Percentiles rank a stretch among this genome's conserved stretches.
Evolutionary conservation across 1,284 basidiomycete genomes (phyloP).

Genomic region (Tylopilus orsonianus): DNA sequence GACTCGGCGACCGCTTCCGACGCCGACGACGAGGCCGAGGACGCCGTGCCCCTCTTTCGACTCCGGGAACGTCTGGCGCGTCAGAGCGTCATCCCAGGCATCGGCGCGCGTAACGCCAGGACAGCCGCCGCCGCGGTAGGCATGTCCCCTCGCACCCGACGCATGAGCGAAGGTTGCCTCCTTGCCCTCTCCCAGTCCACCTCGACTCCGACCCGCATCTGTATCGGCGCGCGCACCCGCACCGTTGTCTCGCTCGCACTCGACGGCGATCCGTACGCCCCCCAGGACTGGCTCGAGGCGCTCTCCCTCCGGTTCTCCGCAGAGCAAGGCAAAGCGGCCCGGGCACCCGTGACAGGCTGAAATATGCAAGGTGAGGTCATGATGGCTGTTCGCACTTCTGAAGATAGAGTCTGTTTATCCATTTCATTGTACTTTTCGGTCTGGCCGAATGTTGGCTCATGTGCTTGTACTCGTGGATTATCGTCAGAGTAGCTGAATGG

Average conservation of each 20-base stretch:
- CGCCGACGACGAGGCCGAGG: conserved; percentile 18
- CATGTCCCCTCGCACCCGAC: conserved; percentile 9
- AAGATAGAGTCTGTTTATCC: too few relatives aligned
- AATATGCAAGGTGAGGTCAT: too few relatives aligned
- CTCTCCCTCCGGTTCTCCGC: conserved; percentile 16
- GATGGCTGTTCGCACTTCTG: too few relatives aligned
- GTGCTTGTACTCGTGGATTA: too few relatives aligned
- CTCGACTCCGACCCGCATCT: conserved; percentile 22
- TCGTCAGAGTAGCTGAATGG: conserved; percentile 1
- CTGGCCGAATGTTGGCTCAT: too few relatives aligned
- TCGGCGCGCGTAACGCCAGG: too few relatives aligned
- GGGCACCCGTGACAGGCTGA: too few relatives aligned
- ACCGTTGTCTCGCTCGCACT: conserved; percentile 6
- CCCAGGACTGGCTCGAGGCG: conserved; percentile 22
- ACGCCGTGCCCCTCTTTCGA: conserved; percentile 18
- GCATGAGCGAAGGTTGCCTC: conserved; percentile 25
- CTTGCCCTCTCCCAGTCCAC: conserved; percentile 14
- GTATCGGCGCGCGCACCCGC: conserved; percentile 9
- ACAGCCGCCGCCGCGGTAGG: background rate
- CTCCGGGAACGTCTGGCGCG: background rate
- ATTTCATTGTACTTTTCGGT: too few relatives aligned
- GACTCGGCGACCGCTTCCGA: conserved; percentile 5
- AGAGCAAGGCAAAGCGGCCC: too few relatives aligned
- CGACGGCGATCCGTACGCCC: conserved; percentile 1
- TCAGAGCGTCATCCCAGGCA: too few relatives aligned